Evolutionary conservation across 2,329 filamentous ascomycete species (phyloP).

Genomic region (Alternaria sp.): DNA sequence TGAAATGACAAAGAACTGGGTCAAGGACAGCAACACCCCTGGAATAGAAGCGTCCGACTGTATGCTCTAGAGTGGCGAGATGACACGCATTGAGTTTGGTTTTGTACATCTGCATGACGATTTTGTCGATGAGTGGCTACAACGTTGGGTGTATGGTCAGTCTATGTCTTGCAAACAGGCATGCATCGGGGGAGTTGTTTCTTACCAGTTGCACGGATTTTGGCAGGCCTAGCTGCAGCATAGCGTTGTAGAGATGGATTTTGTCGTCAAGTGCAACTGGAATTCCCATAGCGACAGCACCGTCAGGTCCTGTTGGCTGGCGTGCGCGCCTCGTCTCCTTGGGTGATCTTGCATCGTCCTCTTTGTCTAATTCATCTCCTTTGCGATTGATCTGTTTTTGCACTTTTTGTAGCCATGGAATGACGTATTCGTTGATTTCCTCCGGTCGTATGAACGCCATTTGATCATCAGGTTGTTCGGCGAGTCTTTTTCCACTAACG

Average conservation of each 20-base stretch:
- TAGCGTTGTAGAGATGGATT: constrained; percentile 30
- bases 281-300: constrained; percentile 3
- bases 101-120: constrained; percentile 23
- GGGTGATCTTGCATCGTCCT: not conserved
- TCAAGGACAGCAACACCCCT: constrained; percentile 22
- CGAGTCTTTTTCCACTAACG: not conserved
- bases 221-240: constrained; percentile 24
- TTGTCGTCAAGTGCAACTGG: constrained; percentile 17
- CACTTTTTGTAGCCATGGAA: constrained; percentile 23
- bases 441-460: constrained; percentile 16
- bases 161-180: not conserved
- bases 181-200: not conserved
- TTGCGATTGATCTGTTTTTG: not conserved
- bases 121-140: constrained; percentile 14
- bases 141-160: not conserved
- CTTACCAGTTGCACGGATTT: constrained; percentile 8
- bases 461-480: not conserved
- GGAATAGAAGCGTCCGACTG: constrained; percentile 22
- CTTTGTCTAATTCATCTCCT: no score
- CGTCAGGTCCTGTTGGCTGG: not conserved
- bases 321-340: not conserved
- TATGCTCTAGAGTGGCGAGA: constrained; percentile 24
- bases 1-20: constrained; percentile 24
- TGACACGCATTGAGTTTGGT: constrained; percentile 10
- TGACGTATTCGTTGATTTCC: constrained; percentile 13